Base-by-base conservation (phyloP, 2,329 filamentous ascomycete genomes). In the Aschersonia sp. region DNA sequence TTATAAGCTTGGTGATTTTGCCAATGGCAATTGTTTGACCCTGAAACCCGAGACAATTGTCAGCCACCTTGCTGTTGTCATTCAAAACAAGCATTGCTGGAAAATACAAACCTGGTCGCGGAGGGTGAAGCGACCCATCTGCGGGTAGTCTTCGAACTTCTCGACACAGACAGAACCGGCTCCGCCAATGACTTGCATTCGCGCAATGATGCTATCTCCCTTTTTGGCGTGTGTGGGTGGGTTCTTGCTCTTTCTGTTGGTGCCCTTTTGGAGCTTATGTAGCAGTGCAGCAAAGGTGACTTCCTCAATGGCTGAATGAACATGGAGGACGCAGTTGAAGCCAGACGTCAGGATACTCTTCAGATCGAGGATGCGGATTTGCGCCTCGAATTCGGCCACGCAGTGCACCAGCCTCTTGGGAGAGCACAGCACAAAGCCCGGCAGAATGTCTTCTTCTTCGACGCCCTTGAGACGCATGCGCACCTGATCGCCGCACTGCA, bases 21-120 rank as follows among this genome's bases (percentile, higher is more conserved):
- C 92, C 92, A 70, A 98, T 98, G 49, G 92, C 92, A 71, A 98
- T 96, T 0, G 92, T 98, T 85, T 97, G 90, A 58, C 92, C 92
- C 82, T 97, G 61, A 47, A n/a, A 33, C 8, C 8, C 35, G 35
- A 12, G 5, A 37, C 8, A 37, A 37, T 9, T 6, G 40, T 14
- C 11, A 42, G 40, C 11, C 30, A 10, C 10, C 14, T 47, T 45
- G 37, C 43, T 46, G 46, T 22, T 22, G 22, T 22, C 22, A 22
- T 22, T 4, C 22, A 22, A 22, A 22, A 22, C 22, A 22, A 22
- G 22, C 22, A 22, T 22, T 22, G 22, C 22, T 22, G 22, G 22
- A 22, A 22, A 22, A 22, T 48, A 56, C 73, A 57, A 74, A 87
- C 85, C 76, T 89, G 85, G 61, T 92, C 88, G 75, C 88, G 75